phyloP scores from a whole-genome alignment of 202 grass and related monocot genomes.

The Dendrocalamus latiflorus region DNA sequence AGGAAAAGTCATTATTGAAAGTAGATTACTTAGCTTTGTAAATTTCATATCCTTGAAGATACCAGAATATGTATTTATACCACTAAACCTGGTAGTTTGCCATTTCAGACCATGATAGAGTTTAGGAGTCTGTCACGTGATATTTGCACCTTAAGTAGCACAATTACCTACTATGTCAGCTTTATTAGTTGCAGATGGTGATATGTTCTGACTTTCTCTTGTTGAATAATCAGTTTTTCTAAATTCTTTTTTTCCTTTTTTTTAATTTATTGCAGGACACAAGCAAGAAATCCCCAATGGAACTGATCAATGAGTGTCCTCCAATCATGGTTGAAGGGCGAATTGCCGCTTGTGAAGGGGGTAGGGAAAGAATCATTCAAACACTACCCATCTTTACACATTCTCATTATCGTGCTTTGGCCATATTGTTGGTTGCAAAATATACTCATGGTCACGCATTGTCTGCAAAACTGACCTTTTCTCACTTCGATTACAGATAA shows the following conservation, averaged over 20 bases:
- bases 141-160: neutral
- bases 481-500: slow-evolving; percentile 45
- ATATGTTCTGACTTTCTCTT: neutral
- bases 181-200: neutral
- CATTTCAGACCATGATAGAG: slow-evolving; percentile 7
- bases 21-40: neutral
- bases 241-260: neutral
- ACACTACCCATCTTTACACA: neutral
- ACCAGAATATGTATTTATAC: neutral
- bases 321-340: slow-evolving; percentile 81
- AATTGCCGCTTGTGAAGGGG: slow-evolving; percentile 79
- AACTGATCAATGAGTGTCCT: slow-evolving; percentile 80
- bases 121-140: neutral
- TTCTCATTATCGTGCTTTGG: neutral
- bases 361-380: slow-evolving; percentile 29
- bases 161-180: neutral
- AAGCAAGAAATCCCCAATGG: slow-evolving; percentile 97
- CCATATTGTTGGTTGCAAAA: neutral
- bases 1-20: neutral
- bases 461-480: slow-evolving; percentile 24
- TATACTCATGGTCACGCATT: neutral
- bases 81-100: neutral
- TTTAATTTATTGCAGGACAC: slow-evolving; percentile 62
- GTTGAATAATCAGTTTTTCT: neutral
- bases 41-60: neutral